phyloP scores from a whole-genome alignment of 148 eudicot genomes.

The Chenopodium quinoa region DNA sequence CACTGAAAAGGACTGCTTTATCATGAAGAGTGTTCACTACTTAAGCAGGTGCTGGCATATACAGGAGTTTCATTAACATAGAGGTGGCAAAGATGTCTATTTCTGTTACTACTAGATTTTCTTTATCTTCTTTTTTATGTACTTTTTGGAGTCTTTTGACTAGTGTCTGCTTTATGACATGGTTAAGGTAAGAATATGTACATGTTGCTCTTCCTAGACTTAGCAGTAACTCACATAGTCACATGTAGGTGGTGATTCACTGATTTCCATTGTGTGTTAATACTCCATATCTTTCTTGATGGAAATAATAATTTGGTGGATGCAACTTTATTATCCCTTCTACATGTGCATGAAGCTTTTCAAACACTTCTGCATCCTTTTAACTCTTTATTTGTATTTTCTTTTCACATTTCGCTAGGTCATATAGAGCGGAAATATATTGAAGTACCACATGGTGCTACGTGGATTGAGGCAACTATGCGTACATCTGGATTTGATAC shows the following conservation, averaged over 20 bases:
- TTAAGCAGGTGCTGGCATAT: no score
- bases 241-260: background rate
- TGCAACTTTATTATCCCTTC: background rate
- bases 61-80: background rate
- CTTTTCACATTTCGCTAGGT: constrained; percentile 39
- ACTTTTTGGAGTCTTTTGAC: background rate
- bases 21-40: no score
- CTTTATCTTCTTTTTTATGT: background rate
- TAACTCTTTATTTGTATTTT: background rate
- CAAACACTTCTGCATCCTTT: background rate
- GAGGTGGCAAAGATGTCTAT: background rate
- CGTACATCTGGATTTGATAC: constrained; percentile 86
- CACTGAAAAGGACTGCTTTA: no score
- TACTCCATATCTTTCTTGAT: background rate
- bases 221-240: background rate
- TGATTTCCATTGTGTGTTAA: background rate
- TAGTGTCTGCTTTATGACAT: background rate
- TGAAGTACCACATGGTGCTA: constrained; percentile 92
- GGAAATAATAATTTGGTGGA: background rate
- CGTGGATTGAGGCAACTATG: constrained; percentile 96
- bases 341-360: background rate
- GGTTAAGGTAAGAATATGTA: background rate
- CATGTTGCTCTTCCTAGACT: background rate
- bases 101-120: background rate
- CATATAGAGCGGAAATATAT: constrained; percentile 84